Evolutionary conservation across 2,329 filamentous ascomycete species (phyloP).

Genomic region (Botrytis fragariae): DNA sequence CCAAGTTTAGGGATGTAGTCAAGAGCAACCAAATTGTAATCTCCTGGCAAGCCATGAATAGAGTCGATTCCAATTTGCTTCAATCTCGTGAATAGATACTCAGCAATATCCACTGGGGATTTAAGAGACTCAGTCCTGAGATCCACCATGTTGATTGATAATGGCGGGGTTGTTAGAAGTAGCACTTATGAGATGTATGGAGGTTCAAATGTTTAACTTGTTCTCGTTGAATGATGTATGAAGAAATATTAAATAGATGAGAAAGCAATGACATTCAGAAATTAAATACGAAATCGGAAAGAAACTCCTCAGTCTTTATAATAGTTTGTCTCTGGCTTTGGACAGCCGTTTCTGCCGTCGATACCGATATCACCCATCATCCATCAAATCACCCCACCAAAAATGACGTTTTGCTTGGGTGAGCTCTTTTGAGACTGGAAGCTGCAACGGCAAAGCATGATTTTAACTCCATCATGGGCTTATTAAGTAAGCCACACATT

Average conservation of each 20-base stretch:
- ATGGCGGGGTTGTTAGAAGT: background rate
- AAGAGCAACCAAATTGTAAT: conserved; percentile 69
- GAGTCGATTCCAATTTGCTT: conserved; percentile 62
- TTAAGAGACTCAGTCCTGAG: conserved; percentile 44
- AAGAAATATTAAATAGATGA: background rate
- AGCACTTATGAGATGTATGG: background rate
- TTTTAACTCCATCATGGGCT: background rate
- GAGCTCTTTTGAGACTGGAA: background rate
- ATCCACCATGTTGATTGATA: conserved; percentile 37
- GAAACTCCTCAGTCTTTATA: conserved; percentile 5
- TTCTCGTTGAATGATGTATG: background rate
- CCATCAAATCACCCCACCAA: conserved; percentile 24
- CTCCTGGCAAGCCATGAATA: conserved; percentile 67
- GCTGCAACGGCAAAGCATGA: background rate
- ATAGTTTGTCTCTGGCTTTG: background rate
- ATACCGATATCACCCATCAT: conserved; percentile 9
- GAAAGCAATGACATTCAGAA: background rate
- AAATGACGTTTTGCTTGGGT: conserved; percentile 10
- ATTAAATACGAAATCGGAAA: background rate
- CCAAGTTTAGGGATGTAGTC: conserved; percentile 61
- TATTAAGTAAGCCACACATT: conserved; percentile 1
- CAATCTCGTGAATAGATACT: conserved; percentile 66
- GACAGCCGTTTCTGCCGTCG: conserved; percentile 2
- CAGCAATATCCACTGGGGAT: conserved; percentile 53
- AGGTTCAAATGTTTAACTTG: conserved; percentile 4